These are phyloP conservation scores for Fusarium lyarnte DNA, from an alignment of 2,329 filamentous ascomycete genomes.

Conservation along the genomic window DNA sequence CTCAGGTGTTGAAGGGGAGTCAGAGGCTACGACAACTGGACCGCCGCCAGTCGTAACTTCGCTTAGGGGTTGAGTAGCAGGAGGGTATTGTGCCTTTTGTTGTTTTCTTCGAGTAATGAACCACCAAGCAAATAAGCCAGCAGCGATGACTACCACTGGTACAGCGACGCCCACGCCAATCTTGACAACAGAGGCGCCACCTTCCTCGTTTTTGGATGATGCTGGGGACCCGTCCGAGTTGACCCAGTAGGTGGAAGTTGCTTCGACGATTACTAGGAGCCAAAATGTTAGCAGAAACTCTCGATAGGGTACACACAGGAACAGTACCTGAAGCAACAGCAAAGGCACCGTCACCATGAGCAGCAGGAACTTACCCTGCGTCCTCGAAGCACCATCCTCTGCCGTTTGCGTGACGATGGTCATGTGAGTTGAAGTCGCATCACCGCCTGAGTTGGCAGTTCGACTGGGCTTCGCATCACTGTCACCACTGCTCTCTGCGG, in stretches of 20 bases:
- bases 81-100: not conserved
- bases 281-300: slow-evolving; percentile 1
- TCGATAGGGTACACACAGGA: not conserved
- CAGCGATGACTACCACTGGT: slow-evolving; percentile 19
- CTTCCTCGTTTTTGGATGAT: slow-evolving; percentile 12
- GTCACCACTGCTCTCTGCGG: not conserved
- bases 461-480: slow-evolving; percentile 31
- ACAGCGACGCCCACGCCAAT: slow-evolving; percentile 36
- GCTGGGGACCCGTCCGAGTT: slow-evolving; percentile 35
- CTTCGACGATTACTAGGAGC: slow-evolving; percentile 37
- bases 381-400: slow-evolving; percentile 34
- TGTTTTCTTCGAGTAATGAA: slow-evolving; percentile 26
- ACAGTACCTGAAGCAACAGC: slow-evolving; percentile 44
- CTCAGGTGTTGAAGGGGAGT: slow-evolving; percentile 12
- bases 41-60: slow-evolving; percentile 9
- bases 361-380: slow-evolving; percentile 45
- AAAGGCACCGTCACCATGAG: slow-evolving; percentile 39
- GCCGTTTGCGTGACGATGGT: slow-evolving; percentile 42
- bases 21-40: not conserved
- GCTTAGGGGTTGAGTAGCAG: slow-evolving; percentile 11
- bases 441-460: slow-evolving; percentile 28
- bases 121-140: slow-evolving; percentile 22
- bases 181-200: slow-evolving; percentile 17
- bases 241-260: slow-evolving; percentile 37
- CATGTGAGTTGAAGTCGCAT: slow-evolving; percentile 36